Percentiles rank a stretch among this genome's conserved stretches.
Evolutionary conservation across 2,329 filamentous ascomycete genomes (phyloP).

Genomic region (Trichoderma sp.): DNA sequence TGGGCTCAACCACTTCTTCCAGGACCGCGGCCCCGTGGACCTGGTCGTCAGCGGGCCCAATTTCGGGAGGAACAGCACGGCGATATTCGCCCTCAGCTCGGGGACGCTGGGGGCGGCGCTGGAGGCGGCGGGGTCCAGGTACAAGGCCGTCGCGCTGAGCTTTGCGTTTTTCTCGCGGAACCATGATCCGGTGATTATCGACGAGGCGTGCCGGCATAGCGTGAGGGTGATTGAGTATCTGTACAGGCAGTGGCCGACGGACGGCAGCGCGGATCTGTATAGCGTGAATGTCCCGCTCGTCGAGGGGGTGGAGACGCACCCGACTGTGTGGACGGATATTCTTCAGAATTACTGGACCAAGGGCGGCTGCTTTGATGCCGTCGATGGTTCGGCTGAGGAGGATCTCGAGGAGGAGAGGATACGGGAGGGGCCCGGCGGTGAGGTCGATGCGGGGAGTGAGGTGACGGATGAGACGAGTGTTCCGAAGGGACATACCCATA

Average conservation of each 20-base stretch:
- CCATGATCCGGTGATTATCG: slow-evolving; percentile 81
- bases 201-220: slow-evolving; percentile 71
- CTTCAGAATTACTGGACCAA: slow-evolving; percentile 87
- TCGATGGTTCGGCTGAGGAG: slow-evolving; percentile 65
- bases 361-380: slow-evolving; percentile 84
- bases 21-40: slow-evolving; percentile 70
- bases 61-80: slow-evolving; percentile 80
- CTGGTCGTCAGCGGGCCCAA: slow-evolving; percentile 80
- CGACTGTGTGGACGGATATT: slow-evolving; percentile 81
- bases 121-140: slow-evolving; percentile 72
- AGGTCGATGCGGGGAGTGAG: slow-evolving; percentile 44
- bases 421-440: slow-evolving; percentile 63
- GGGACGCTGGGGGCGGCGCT: slow-evolving; percentile 77
- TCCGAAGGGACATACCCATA: slow-evolving; percentile 64
- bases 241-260: slow-evolving; percentile 70
- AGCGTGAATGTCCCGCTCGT: slow-evolving; percentile 87
- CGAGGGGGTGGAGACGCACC: slow-evolving; percentile 69
- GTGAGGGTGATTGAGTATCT: slow-evolving; percentile 80
- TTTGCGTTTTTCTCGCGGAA: slow-evolving; percentile 88
- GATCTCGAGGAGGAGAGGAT: slow-evolving; percentile 70
- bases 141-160: slow-evolving; percentile 75
- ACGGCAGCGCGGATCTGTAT: slow-evolving; percentile 76
- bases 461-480: slow-evolving; percentile 27
- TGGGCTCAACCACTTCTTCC: slow-evolving; percentile 77
- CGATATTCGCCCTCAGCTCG: slow-evolving; percentile 75